These are phyloP conservation scores for Fonsecaea multimorphosa DNA, from an alignment of 2,329 filamentous ascomycete species.

Conservation along the genomic window DNA sequence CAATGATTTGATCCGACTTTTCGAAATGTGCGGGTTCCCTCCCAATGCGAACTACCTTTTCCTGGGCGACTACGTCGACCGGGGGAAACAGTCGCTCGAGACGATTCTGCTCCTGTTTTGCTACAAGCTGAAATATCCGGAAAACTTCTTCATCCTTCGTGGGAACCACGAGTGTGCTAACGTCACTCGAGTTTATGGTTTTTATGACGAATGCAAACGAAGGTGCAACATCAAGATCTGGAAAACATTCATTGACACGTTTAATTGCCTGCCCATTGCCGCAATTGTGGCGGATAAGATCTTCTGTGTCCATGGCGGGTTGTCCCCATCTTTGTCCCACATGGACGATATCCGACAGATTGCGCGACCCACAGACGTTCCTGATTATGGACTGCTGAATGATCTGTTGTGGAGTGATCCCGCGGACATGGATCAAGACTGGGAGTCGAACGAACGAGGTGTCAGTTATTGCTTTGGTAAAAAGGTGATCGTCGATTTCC, in stretches of 20 bases:
- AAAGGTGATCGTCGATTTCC: constrained; percentile 95
- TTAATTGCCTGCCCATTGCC: constrained; percentile 93
- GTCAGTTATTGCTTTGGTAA: constrained; percentile 99
- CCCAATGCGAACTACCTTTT: constrained; percentile 92
- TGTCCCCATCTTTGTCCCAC: constrained; percentile 88
- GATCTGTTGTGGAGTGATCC: constrained; percentile 97
- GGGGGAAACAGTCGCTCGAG: constrained; percentile 93
- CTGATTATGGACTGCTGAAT: constrained; percentile 93
- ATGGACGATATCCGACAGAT: constrained; percentile 99
- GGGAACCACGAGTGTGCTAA: constrained; percentile 98
- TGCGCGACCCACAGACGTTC: constrained; percentile 92
- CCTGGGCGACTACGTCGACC: constrained; percentile 93
- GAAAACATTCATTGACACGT: constrained; percentile 97
- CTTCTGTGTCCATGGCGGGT: constrained; percentile 93
- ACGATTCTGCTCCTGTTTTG: constrained; percentile 90
- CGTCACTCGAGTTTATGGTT: constrained; percentile 92
- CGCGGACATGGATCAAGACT: constrained; percentile 96
- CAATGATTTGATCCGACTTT: constrained; percentile 93
- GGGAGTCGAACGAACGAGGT: constrained; percentile 95
- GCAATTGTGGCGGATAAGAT: constrained; percentile 98
- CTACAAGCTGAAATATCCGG: constrained; percentile 96
- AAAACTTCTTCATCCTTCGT: constrained; percentile 94
- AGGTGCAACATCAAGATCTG: constrained; percentile 96
- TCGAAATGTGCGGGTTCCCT: constrained; percentile 98
- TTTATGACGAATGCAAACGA: constrained; percentile 98